Evolutionary conservation across 139 green algal genomes (phyloP).

Genomic region (Chlorokybus atmophyticus): DNA sequence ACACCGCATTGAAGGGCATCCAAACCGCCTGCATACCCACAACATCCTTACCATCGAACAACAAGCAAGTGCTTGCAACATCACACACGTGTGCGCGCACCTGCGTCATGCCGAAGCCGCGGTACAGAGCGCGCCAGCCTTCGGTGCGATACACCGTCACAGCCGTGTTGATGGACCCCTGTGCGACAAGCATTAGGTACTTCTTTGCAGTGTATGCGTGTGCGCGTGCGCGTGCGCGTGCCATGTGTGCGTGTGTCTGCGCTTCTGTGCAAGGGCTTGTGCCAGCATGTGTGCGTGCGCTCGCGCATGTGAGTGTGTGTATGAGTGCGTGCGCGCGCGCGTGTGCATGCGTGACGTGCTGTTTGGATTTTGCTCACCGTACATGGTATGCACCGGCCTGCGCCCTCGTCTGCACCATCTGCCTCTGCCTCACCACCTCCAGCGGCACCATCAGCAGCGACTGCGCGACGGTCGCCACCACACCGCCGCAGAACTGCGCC

Average conservation of each 20-base stretch:
- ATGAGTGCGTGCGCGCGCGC: no score
- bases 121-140: constrained; percentile 5
- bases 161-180: constrained; percentile 11
- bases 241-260: no score
- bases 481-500: constrained; percentile 9
- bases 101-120: constrained; percentile 17
- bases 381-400: constrained; percentile 7
- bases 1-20: constrained; percentile 16
- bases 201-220: constrained; percentile 4
- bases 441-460: constrained; percentile 18
- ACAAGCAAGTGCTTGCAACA: no score
- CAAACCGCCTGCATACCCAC: constrained; percentile 15
- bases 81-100: no score
- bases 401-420: constrained; percentile 10
- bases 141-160: constrained; percentile 3
- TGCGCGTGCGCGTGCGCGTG: no score
- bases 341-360: no score
- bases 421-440: constrained; percentile 7
- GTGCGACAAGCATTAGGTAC: not conserved
- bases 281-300: no score
- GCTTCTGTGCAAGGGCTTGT: no score
- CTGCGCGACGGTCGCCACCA: constrained; percentile 11
- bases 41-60: no score
- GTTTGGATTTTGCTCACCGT: no score
- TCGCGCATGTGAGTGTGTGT: no score